Percentiles rank a stretch among this genome's conserved stretches.
These are phyloP conservation scores for Podosphaera fusca DNA, from an alignment of 2,329 filamentous ascomycete genomes.

Conservation along the genomic window DNA sequence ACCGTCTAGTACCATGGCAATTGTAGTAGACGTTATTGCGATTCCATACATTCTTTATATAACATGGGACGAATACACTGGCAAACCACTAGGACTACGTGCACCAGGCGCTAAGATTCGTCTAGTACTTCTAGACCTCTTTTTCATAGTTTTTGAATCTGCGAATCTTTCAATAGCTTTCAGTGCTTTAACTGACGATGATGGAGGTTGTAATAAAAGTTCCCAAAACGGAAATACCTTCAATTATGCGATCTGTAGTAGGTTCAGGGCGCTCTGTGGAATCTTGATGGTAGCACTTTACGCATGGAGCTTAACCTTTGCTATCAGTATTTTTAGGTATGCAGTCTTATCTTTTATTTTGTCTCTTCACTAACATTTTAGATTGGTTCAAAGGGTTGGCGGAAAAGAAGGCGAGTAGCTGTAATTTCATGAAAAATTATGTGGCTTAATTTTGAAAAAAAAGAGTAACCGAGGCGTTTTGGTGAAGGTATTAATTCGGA, in stretches of 20 bases:
- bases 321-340: constrained; percentile 56
- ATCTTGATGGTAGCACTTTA: constrained; percentile 63
- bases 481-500: too few species aligned
- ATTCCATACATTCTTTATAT: constrained; percentile 83
- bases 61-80: constrained; percentile 89
- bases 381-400: constrained; percentile 35
- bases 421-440: not conserved
- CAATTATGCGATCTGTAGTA: constrained; percentile 28
- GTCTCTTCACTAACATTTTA: constrained; percentile 14
- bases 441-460: not conserved
- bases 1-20: constrained; percentile 66
- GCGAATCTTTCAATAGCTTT: constrained; percentile 82
- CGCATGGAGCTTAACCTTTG: constrained; percentile 79
- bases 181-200: constrained; percentile 45
- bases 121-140: constrained; percentile 72
- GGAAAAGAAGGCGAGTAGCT: constrained; percentile 23
- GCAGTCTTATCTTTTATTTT: constrained; percentile 3
- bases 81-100: constrained; percentile 73
- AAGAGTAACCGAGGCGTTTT: too few species aligned
- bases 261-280: constrained; percentile 49
- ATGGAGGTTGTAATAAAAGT: constrained; percentile 30
- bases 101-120: constrained; percentile 67
- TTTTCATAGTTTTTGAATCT: constrained; percentile 95
- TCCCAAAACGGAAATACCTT: constrained; percentile 12
- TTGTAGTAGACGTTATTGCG: constrained; percentile 71